These are phyloP conservation scores for Colletotrichum sp. DNA, from an alignment of 2,329 filamentous ascomycete genomes.

Conservation along the genomic window DNA sequence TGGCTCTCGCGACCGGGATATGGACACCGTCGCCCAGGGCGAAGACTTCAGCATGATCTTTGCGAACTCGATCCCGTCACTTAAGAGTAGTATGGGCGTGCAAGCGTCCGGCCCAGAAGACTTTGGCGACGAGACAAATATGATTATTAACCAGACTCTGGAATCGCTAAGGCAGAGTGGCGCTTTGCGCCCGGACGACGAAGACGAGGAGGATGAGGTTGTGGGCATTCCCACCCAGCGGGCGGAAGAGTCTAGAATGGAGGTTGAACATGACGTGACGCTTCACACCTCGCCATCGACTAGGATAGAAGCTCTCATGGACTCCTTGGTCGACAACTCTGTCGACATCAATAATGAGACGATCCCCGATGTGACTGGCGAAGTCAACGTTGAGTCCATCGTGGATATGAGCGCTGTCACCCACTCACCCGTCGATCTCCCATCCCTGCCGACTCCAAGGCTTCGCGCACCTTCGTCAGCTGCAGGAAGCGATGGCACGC, in stretches of 20 bases:
- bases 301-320: background rate
- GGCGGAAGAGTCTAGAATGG: background rate
- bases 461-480: background rate
- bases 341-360: background rate
- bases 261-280: background rate
- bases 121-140: slow-evolving; percentile 60
- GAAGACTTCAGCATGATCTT: slow-evolving; percentile 67
- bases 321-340: background rate
- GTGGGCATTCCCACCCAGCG: background rate
- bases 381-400: background rate
- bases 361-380: background rate
- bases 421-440: slow-evolving; percentile 3
- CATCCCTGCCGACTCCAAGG: background rate
- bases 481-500: background rate
- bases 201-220: slow-evolving; percentile 9
- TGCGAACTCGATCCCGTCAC: slow-evolving; percentile 57
- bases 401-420: background rate
- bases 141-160: slow-evolving; percentile 61
- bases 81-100: slow-evolving; percentile 46
- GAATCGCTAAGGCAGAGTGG: slow-evolving; percentile 51
- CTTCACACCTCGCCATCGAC: background rate
- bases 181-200: slow-evolving; percentile 15
- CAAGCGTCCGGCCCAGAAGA: slow-evolving; percentile 43
- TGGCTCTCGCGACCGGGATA: background rate
- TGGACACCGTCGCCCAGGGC: slow-evolving; percentile 51